Evolutionary conservation across 305 asterid species (phyloP).

Genomic region (Ruellia speciosa): DNA sequence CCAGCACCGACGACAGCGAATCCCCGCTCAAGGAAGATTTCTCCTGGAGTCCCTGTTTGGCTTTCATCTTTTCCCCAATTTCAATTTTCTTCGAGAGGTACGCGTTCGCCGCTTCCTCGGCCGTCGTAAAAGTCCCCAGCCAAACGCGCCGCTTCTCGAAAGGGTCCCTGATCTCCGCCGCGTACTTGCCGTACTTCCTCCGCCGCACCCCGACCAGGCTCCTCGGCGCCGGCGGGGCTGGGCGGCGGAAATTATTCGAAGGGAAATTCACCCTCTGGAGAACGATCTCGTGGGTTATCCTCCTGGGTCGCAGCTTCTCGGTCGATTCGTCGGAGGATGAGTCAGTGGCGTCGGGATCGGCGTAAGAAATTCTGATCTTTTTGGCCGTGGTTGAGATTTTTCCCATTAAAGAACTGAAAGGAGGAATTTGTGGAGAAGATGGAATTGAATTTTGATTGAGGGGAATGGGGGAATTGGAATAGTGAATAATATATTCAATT

Average conservation of each 20-base stretch:
- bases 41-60: slow-evolving; percentile 17
- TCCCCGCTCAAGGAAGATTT: slow-evolving; percentile 1
- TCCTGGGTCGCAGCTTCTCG: slow-evolving; percentile 19
- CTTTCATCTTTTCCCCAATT: slow-evolving; percentile 19
- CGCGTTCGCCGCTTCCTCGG: slow-evolving; percentile 39
- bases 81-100: slow-evolving; percentile 23
- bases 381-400: background rate
- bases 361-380: slow-evolving; percentile 2
- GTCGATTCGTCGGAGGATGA: slow-evolving; percentile 23
- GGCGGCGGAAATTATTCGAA: too few relatives aligned
- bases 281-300: slow-evolving; percentile 26
- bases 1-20: slow-evolving; percentile 27
- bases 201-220: slow-evolving; percentile 24
- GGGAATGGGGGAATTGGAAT: background rate
- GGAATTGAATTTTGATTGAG: background rate
- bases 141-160: slow-evolving; percentile 31
- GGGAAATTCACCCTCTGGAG: slow-evolving; percentile 1
- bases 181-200: slow-evolving; percentile 31
- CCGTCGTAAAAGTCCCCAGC: slow-evolving; percentile 40
- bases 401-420: too few relatives aligned
- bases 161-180: slow-evolving; percentile 35
- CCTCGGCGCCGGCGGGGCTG: background rate
- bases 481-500: background rate
- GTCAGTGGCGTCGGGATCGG: slow-evolving; percentile 29
- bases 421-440: too few relatives aligned